phyloP scores from a whole-genome alignment of 352 stramenopile species.

The Phytophthora podocarpi region DNA sequence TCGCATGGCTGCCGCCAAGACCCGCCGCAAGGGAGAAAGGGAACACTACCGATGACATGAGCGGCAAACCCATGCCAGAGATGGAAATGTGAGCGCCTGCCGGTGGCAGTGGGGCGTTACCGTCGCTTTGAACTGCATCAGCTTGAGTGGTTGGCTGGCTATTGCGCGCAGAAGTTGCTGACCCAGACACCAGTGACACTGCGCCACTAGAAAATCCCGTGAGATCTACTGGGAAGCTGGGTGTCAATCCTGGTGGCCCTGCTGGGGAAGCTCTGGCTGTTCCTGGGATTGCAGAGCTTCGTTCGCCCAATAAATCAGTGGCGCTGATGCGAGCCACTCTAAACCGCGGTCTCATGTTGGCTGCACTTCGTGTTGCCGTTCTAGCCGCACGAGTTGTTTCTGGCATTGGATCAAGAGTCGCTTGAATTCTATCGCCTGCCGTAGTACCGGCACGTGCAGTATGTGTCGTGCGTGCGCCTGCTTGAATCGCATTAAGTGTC shows the following conservation, averaged over 20 bases:
- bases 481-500: conserved; percentile 5
- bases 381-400: conserved; percentile 10
- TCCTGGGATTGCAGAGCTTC: neutral
- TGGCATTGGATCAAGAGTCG: conserved; percentile 12
- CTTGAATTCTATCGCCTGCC: conserved; percentile 5
- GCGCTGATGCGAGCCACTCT: conserved; percentile 27
- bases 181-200: neutral
- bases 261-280: neutral
- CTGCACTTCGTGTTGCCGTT: conserved; percentile 8
- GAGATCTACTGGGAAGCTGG: conserved; percentile 27
- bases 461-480: neutral
- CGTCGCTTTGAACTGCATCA: conserved; percentile 3
- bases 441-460: neutral
- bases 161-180: conserved; percentile 3
- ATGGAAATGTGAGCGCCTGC: conserved; percentile 38
- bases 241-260: conserved; percentile 10
- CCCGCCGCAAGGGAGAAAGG: conserved; percentile 52
- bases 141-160: neutral
- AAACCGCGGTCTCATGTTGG: conserved; percentile 18
- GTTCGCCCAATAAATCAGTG: conserved; percentile 8
- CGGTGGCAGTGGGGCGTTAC: neutral
- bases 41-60: conserved; percentile 60
- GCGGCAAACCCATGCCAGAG: conserved; percentile 38
- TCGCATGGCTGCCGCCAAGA: conserved; percentile 40
- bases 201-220: neutral